Percentiles rank a stretch among this genome's conserved stretches.
These are phyloP conservation scores for Botrytis aclada DNA, from an alignment of 2,329 filamentous ascomycete genomes.

Conservation along the genomic window DNA sequence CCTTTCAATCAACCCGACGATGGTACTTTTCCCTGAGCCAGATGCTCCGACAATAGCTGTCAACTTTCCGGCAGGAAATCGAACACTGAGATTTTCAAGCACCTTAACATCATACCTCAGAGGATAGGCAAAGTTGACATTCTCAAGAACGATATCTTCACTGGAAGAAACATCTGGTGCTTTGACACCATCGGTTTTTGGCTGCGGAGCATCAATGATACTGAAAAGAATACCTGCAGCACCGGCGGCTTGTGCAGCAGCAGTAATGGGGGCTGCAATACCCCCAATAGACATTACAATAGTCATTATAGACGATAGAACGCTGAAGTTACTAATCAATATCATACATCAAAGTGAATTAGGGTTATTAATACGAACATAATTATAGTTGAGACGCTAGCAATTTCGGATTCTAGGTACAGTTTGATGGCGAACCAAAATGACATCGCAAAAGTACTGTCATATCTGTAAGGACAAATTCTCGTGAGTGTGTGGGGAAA, in stretches of 20 bases:
- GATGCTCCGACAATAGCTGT: conserved; percentile 73
- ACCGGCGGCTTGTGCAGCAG: conserved; percentile 42
- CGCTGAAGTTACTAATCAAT: conserved; percentile 43
- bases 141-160: conserved; percentile 57
- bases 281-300: conserved; percentile 53
- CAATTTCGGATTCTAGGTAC: conserved; percentile 42
- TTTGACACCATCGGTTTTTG: conserved; percentile 42
- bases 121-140: conserved; percentile 72
- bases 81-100: conserved; percentile 56
- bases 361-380: conserved; percentile 43
- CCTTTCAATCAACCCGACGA: conserved; percentile 66
- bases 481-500: neutral
- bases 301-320: conserved; percentile 39
- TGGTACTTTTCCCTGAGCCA: conserved; percentile 71
- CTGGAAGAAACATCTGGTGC: conserved; percentile 49
- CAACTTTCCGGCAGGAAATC: conserved; percentile 60
- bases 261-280: conserved; percentile 57
- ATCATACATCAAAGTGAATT: neutral
- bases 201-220: conserved; percentile 40
- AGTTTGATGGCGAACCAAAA: conserved; percentile 63
- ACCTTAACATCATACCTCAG: conserved; percentile 62
- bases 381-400: conserved; percentile 52
- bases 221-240: conserved; percentile 41
- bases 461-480: conserved; percentile 31
- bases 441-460: conserved; percentile 51